These are phyloP conservation scores for Globisporangium alternatum DNA, from an alignment of 352 stramenopile genomes.

Conservation along the genomic window DNA sequence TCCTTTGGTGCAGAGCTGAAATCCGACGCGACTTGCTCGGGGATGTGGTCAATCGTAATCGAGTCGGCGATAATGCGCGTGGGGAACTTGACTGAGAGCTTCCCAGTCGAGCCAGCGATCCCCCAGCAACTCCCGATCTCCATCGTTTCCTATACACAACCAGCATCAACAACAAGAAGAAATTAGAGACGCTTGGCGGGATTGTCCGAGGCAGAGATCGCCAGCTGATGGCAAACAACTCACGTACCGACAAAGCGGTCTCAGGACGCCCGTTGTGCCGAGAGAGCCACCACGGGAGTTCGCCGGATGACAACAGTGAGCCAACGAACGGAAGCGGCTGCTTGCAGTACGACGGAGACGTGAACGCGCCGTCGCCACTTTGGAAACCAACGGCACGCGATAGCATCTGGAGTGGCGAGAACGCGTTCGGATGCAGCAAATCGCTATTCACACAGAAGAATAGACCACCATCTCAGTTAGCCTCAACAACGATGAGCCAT, in stretches of 20 bases:
- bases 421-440: conserved; percentile 37
- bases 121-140: conserved; percentile 85
- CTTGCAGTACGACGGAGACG: conserved; percentile 50
- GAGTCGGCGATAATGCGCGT: conserved; percentile 59
- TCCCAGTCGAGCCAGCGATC: conserved; percentile 48
- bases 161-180: neutral
- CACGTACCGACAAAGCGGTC: conserved; percentile 69
- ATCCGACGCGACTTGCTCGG: conserved; percentile 60
- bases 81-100: conserved; percentile 72
- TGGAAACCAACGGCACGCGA: conserved; percentile 29
- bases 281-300: conserved; percentile 73
- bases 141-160: conserved; percentile 59
- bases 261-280: conserved; percentile 72
- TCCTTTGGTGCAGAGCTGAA: conserved; percentile 65
- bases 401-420: conserved; percentile 32
- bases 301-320: conserved; percentile 37
- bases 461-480: neutral
- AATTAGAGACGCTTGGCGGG: neutral
- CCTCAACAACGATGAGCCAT: neutral
- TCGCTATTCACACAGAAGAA: conserved; percentile 33
- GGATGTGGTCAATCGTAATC: conserved; percentile 82
- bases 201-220: neutral
- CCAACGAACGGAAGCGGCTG: conserved; percentile 35
- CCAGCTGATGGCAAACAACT: neutral
- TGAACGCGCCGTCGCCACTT: conserved; percentile 38